Evolutionary conservation across 129 eudicot species (phyloP).

Genomic region (Calendula officinalis): DNA sequence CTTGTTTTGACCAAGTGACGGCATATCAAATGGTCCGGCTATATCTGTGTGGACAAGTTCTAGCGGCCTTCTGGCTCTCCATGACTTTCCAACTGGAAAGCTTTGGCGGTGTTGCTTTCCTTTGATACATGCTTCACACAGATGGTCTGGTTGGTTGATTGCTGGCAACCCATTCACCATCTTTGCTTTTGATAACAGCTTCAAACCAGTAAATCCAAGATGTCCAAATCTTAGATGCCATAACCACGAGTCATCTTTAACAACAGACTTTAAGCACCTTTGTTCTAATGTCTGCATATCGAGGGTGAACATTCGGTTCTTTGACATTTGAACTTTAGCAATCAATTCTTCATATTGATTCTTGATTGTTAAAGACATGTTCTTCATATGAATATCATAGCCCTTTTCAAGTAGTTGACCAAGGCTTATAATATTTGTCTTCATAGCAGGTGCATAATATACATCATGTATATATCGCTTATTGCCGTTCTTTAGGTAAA

Average conservation of each 20-base stretch:
- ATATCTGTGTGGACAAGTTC: too few species aligned
- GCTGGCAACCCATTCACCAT: not conserved
- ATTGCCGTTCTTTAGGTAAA: not conserved
- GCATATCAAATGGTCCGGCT: too few species aligned
- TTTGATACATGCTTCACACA: constrained; percentile 4
- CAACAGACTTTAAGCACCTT: not conserved
- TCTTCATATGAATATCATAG: not conserved
- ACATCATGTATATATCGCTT: not conserved
- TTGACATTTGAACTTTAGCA: not conserved
- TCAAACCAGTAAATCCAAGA: not conserved
- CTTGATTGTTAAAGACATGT: not conserved
- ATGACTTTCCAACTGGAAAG: too few species aligned
- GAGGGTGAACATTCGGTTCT: not conserved
- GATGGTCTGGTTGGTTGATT: not conserved
- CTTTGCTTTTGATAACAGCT: not conserved
- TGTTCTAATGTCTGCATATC: not conserved
- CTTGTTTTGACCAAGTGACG: too few species aligned
- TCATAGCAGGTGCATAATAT: not conserved
- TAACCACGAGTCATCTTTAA: constrained; percentile 2
- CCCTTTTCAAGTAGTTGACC: constrained; percentile 2
- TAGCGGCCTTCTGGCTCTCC: too few species aligned
- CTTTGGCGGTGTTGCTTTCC: not conserved
- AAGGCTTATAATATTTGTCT: not conserved
- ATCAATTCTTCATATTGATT: not conserved
- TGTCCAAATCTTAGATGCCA: not conserved